These are phyloP conservation scores for Pyrus hybrid DNA, from an alignment of 331 rosid species.

Conservation along the genomic window DNA sequence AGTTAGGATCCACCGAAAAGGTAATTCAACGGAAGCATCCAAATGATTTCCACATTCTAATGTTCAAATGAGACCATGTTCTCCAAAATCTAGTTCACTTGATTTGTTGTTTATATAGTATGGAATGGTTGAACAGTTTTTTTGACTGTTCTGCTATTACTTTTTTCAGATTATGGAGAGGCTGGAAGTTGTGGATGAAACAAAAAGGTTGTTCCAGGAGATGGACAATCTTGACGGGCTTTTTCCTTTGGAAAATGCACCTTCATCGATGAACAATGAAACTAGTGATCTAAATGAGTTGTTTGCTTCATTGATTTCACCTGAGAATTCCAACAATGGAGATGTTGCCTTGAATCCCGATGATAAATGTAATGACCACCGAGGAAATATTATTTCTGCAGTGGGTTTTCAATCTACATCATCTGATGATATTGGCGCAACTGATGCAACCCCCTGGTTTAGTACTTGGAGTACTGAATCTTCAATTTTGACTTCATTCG, in stretches of 20 bases:
- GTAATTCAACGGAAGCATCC: conserved; percentile 22
- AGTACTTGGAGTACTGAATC: conserved; percentile 26
- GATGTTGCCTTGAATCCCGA: conserved; percentile 13
- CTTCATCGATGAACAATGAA: conserved; percentile 29
- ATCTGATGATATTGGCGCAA: conserved; percentile 10
- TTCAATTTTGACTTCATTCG: conserved; percentile 39
- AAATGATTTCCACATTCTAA: not conserved
- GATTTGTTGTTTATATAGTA: not conserved
- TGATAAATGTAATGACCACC: conserved; percentile 15
- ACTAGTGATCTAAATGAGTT: conserved; percentile 35
- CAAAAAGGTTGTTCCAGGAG: conserved; percentile 38
- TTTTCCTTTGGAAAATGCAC: conserved; percentile 11
- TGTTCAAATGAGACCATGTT: not conserved
- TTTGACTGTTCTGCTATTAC: conserved; percentile 4
- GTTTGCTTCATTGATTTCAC: conserved; percentile 39
- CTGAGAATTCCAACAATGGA: conserved; percentile 33
- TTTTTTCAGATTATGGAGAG: conserved; percentile 51
- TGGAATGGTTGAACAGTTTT: not conserved
- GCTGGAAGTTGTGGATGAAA: conserved; percentile 45
- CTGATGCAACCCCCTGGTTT: conserved; percentile 14
- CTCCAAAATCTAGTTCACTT: not conserved
- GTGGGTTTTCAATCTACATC: conserved; percentile 17
- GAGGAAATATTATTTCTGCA: conserved; percentile 21
- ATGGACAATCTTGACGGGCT: conserved; percentile 16
- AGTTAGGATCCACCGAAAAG: conserved; percentile 70